A percentile compares a stretch with the other conserved stretches of the same genome.
Evolutionary conservation across 495 filamentous ascomycete species (phyloP).

Genomic region (Aspergillus biplanus): DNA sequence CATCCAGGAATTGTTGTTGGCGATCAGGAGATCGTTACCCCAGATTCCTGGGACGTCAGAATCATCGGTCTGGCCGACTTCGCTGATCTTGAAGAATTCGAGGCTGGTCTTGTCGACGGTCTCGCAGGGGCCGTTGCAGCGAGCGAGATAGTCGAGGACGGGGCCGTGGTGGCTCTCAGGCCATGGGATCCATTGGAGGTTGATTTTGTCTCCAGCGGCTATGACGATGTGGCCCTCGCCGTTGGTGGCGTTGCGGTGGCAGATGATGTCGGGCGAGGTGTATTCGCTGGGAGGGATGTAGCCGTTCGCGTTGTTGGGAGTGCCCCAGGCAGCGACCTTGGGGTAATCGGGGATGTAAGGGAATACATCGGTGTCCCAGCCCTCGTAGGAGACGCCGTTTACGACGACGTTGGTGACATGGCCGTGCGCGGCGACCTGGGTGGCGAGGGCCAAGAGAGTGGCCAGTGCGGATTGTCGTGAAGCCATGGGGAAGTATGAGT

Average conservation of each 20-base stretch:
- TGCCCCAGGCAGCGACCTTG: constrained; percentile 50
- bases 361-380: constrained; percentile 29
- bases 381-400: constrained; percentile 48
- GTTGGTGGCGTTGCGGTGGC: constrained; percentile 57
- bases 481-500: too few species aligned
- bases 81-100: constrained; percentile 71
- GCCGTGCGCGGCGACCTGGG: constrained; percentile 55
- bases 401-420: constrained; percentile 55
- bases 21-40: constrained; percentile 62
- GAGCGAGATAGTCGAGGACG: constrained; percentile 68
- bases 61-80: constrained; percentile 55
- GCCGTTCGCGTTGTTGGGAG: constrained; percentile 53
- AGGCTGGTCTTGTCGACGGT: constrained; percentile 59
- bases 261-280: constrained; percentile 59
- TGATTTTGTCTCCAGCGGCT: constrained; percentile 51
- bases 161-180: constrained; percentile 65
- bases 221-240: constrained; percentile 51
- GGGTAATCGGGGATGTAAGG: constrained; percentile 35
- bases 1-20: constrained; percentile 63
- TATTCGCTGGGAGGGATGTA: constrained; percentile 50
- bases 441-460: constrained; percentile 30
- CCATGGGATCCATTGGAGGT: constrained; percentile 63
- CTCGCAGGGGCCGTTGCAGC: constrained; percentile 62
- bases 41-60: constrained; percentile 53
- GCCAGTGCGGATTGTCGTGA: neutral